phyloP scores from a whole-genome alignment of 177 flowering plant genomes.

The Vitis hybrid region DNA sequence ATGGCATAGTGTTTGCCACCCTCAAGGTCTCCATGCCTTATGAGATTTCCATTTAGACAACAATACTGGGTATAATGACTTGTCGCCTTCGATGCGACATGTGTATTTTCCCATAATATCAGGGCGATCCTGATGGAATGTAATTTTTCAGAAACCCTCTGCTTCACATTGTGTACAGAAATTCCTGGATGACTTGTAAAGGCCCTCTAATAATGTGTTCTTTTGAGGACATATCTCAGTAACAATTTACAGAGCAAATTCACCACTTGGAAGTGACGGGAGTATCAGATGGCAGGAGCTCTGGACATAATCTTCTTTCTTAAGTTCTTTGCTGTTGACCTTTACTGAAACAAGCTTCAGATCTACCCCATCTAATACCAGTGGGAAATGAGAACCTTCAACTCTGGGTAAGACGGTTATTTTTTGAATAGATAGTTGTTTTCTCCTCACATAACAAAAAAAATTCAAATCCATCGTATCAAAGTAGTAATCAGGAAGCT shows the following conservation, averaged over 20 bases:
- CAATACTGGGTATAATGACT: slow-evolving; percentile 38
- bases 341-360: slow-evolving; percentile 67
- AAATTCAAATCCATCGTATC: slow-evolving; percentile 85
- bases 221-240: slow-evolving; percentile 81
- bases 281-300: slow-evolving; percentile 72
- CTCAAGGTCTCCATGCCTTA: slow-evolving; percentile 84
- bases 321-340: slow-evolving; percentile 54
- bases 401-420: slow-evolving; percentile 70
- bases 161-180: slow-evolving; percentile 99
- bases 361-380: slow-evolving; percentile 76
- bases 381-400: slow-evolving; percentile 68
- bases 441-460: slow-evolving; percentile 74
- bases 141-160: slow-evolving; percentile 92
- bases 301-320: slow-evolving; percentile 63
- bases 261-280: slow-evolving; percentile 58
- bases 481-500: slow-evolving; percentile 87
- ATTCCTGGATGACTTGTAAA: slow-evolving; percentile 86
- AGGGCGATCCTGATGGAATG: slow-evolving; percentile 97
- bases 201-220: slow-evolving; percentile 95
- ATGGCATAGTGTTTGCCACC: slow-evolving; percentile 85
- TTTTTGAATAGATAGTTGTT: slow-evolving; percentile 69
- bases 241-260: slow-evolving; percentile 73
- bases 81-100: slow-evolving; percentile 11
- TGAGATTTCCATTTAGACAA: slow-evolving; percentile 90
- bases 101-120: slow-evolving; percentile 96